Evolutionary conservation across 1,284 basidiomycete genomes (phyloP), one percentile per base, ranked within the genome.

Genomic region (Sporisorium scitamineum): DNA sequence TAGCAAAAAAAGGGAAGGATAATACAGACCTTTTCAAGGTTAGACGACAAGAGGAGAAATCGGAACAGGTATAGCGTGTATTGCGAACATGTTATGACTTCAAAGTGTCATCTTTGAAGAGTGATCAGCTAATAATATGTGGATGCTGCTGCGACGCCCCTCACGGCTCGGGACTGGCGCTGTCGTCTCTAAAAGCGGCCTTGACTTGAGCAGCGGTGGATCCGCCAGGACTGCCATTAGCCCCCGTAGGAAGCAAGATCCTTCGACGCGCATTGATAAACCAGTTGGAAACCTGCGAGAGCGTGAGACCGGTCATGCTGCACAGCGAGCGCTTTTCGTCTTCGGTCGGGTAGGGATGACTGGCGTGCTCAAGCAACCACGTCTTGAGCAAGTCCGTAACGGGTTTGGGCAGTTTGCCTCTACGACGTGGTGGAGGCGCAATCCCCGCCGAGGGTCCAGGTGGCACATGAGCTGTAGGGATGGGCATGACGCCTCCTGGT

Each of bases 291-390:
- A 94, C 92, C 86, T 94, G 93, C 85, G 89, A 91, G 90, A 94
- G 94, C 85, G 90, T 92, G 71, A 95, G 87, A 16, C 92, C 92
- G 0, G 93, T 95, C 54, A 91, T 91, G 80, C 91, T 90, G 86
- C 93, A 94, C 67, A 95, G 87, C 81, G 92, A 90, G 81, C 94
- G 93, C 87, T 95, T 95, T 88, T 95, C 93, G 78, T 94, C 92
- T 84, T 95, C 93, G 72, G 90, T 92, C 24, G 93, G 94, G 84
- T 95, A 95, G 10, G 93, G 93, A 80, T 95, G 93, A 83, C 93
- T 92, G 3, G 92, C 92, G 83, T 95, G 93, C 68, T 91, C 90
- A 81, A 95, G 91, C 41, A 95, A 88, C 94, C 94, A 95, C n/a
- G 92, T 90, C 82, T 94, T 93, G 81, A 95, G 89, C 82, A 91